These are phyloP conservation scores for Pseudocercospora macadamiae DNA, from an alignment of 2,329 filamentous ascomycete genomes.

Conservation along the genomic window DNA sequence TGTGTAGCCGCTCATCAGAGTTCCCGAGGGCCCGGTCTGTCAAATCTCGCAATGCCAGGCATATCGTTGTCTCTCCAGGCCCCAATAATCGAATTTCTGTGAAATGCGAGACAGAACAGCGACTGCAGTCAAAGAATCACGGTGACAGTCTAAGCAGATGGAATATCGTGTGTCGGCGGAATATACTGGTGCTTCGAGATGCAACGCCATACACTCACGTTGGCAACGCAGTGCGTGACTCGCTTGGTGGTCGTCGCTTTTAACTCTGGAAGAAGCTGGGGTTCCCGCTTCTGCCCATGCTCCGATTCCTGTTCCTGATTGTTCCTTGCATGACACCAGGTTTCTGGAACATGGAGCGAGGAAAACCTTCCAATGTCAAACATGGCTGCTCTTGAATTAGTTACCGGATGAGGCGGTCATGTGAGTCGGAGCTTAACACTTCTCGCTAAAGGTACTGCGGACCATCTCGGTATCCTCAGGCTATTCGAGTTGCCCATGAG, in stretches of 20 bases:
- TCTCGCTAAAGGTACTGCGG: not conserved
- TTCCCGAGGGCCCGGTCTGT: constrained; percentile 13
- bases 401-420: not conserved
- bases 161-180: no score
- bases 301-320: not conserved
- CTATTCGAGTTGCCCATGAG: not conserved
- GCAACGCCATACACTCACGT: no score
- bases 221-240: no score
- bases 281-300: not conserved
- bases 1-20: not conserved
- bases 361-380: not conserved
- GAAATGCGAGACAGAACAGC: no score
- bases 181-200: no score
- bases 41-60: constrained; percentile 14
- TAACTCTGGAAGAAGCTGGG: not conserved
- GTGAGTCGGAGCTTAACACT: not conserved
- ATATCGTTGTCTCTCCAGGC: constrained; percentile 7
- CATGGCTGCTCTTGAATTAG: not conserved
- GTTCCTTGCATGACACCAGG: not conserved
- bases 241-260: not conserved
- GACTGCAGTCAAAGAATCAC: no score
- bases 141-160: no score
- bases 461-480: not conserved
- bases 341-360: not conserved
- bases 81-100: not conserved